phyloP scores from a whole-genome alignment of 768 basidiomycete species.

The Kwoniella mangroviensis region DNA sequence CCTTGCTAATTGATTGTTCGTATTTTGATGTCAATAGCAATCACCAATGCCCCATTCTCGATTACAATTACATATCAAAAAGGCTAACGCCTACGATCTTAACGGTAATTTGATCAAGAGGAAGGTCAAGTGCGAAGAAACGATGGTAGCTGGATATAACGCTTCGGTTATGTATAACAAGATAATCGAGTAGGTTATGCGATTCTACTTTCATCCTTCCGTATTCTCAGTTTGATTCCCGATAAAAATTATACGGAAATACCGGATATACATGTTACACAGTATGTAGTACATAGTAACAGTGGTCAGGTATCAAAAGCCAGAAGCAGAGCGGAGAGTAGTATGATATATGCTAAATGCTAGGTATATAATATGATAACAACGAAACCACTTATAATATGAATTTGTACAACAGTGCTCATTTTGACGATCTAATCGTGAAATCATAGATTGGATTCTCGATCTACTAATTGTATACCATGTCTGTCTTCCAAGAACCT shows the following conservation, averaged over 20 bases:
- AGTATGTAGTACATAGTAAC: too few species aligned
- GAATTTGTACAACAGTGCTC: background rate
- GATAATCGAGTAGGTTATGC: slow-evolving; percentile 43
- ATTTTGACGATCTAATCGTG: background rate
- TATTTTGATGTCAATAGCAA: slow-evolving; percentile 21
- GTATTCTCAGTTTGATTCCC: too few species aligned
- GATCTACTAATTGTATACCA: slow-evolving; percentile 41
- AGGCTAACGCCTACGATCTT: slow-evolving; percentile 51
- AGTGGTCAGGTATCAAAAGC: too few species aligned
- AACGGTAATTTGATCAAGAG: slow-evolving; percentile 53
- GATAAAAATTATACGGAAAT: too few species aligned
- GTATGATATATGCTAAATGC: background rate
- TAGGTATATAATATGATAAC: slow-evolving; percentile 5
- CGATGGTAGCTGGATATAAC: slow-evolving; percentile 57
- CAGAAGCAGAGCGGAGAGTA: background rate
- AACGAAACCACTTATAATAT: background rate
- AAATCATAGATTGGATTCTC: background rate
- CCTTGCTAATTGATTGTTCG: background rate
- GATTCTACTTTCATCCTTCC: too few species aligned
- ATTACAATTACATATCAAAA: slow-evolving; percentile 54
- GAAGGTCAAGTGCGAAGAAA: slow-evolving; percentile 55
- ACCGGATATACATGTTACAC: background rate
- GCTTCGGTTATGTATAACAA: slow-evolving; percentile 59
- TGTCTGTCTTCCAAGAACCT: slow-evolving; percentile 43
- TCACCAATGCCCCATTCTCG: slow-evolving; percentile 59